phyloP scores from a whole-genome alignment of 202 grass and related monocot species.

The Setaria italica region DNA sequence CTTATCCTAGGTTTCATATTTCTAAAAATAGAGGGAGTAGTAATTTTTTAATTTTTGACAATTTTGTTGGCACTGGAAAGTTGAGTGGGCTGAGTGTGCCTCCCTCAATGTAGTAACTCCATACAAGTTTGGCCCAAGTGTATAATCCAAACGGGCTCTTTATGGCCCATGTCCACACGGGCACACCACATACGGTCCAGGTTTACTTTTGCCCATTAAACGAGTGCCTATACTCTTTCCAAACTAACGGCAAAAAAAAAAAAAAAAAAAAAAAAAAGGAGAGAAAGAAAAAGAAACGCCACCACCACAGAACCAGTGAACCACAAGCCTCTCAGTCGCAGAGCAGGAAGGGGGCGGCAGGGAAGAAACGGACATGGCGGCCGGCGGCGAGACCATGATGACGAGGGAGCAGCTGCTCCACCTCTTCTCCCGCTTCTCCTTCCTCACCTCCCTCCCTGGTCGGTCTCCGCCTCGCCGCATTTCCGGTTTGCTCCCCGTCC shows the following conservation, averaged over 20 bases:
- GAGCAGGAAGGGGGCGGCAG: neutral
- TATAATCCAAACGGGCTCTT: neutral
- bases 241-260: neutral
- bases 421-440: conserved; percentile 77
- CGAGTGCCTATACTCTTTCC: neutral
- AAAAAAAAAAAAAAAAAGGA: neutral
- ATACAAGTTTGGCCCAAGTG: too few species aligned
- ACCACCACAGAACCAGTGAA: neutral
- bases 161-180: neutral
- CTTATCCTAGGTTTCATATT: too few species aligned
- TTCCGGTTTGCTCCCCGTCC: neutral
- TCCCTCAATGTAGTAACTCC: too few species aligned
- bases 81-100: too few species aligned
- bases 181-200: neutral
- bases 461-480: neutral
- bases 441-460: conserved; percentile 74
- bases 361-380: conserved; percentile 25
- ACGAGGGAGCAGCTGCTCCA: conserved; percentile 66
- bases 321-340: neutral
- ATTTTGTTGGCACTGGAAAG: too few species aligned
- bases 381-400: conserved; percentile 53
- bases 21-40: too few species aligned
- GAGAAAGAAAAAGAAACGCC: too few species aligned
- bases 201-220: neutral
- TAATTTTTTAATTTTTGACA: too few species aligned